A percentile compares a stretch with the other conserved stretches of the same genome.
Evolutionary conservation across 768 basidiomycete species (phyloP).

Genomic region (Mycena rebaudengoi): DNA sequence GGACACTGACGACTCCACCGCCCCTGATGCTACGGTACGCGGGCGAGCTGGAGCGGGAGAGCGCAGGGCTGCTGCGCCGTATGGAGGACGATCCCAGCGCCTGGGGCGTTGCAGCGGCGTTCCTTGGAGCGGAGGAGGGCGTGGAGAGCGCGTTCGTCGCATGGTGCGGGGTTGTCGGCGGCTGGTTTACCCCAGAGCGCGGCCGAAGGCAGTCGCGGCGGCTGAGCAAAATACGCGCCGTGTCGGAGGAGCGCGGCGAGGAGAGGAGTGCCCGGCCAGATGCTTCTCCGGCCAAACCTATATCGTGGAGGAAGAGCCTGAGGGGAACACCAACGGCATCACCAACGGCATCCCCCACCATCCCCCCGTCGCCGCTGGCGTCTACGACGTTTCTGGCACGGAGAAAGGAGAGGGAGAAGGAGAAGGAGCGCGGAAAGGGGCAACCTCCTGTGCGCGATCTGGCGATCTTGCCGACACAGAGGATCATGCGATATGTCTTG

Average conservation of each 20-base stretch:
- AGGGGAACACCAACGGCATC: not conserved
- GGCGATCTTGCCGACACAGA: slow-evolving; percentile 71
- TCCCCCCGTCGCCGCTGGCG: not conserved
- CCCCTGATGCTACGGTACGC: slow-evolving; percentile 61
- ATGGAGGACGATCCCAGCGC: slow-evolving; percentile 70
- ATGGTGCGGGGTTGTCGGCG: slow-evolving; percentile 62
- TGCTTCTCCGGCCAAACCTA: too few relatives aligned
- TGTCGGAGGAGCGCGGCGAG: not conserved
- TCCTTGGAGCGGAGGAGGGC: slow-evolving; percentile 60
- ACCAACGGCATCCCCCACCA: not conserved
- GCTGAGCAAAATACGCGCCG: slow-evolving; percentile 17
- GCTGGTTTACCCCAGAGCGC: slow-evolving; percentile 17
- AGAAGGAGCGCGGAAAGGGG: not conserved
- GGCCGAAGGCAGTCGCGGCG: not conserved
- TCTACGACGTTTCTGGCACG: not conserved
- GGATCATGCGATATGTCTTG: slow-evolving; percentile 73
- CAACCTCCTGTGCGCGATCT: slow-evolving; percentile 59
- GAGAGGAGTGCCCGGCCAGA: not conserved
- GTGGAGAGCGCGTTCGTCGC: slow-evolving; percentile 64
- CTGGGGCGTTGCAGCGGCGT: slow-evolving; percentile 69
- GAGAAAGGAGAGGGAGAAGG: not conserved
- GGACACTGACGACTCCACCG: slow-evolving; percentile 55
- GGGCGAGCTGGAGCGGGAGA: slow-evolving; percentile 58
- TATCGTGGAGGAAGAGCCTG: not conserved
- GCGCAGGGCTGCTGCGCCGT: slow-evolving; percentile 56